Percentiles rank a stretch among this genome's conserved stretches.
Evolutionary conservation across 1,284 basidiomycete genomes (phyloP).

Genomic region (Retiboletus flavoniger): DNA sequence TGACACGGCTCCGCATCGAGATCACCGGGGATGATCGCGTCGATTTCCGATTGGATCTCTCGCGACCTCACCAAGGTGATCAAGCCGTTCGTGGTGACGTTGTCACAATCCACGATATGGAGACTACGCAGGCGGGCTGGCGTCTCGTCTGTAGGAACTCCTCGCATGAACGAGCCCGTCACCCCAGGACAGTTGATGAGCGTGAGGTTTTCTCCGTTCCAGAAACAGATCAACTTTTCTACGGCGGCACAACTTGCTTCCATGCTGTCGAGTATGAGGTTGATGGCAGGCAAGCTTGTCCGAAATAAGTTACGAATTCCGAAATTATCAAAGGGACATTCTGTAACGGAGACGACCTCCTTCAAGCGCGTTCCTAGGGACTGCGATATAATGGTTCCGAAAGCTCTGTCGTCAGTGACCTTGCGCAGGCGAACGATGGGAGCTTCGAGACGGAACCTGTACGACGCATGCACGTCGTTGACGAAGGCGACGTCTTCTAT

Average conservation of each 20-base stretch:
- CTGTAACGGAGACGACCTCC: constrained; percentile 2
- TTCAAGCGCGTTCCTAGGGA: constrained; percentile 6
- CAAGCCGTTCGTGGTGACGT: neutral
- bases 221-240: constrained; percentile 9
- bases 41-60: constrained; percentile 5
- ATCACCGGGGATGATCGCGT: constrained; percentile 1
- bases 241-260: neutral
- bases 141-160: neutral
- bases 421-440: constrained; percentile 4
- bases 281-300: constrained; percentile 1
- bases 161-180: constrained; percentile 7
- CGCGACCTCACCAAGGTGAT: constrained; percentile 6
- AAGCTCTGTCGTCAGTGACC: neutral
- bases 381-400: constrained; percentile 8
- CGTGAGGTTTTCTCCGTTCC: constrained; percentile 15
- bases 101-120: constrained; percentile 14
- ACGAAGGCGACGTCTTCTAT: constrained; percentile 7
- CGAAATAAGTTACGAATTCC: neutral
- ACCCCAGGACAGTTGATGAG: constrained; percentile 11
- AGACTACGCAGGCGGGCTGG: constrained; percentile 7
- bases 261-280: constrained; percentile 10
- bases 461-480: constrained; percentile 14
- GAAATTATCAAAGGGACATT: constrained; percentile 11
- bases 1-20: neutral
- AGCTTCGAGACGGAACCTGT: constrained; percentile 12